Evolutionary conservation across 345 rosid genomes (phyloP).

Genomic region (Citrus glauca): DNA sequence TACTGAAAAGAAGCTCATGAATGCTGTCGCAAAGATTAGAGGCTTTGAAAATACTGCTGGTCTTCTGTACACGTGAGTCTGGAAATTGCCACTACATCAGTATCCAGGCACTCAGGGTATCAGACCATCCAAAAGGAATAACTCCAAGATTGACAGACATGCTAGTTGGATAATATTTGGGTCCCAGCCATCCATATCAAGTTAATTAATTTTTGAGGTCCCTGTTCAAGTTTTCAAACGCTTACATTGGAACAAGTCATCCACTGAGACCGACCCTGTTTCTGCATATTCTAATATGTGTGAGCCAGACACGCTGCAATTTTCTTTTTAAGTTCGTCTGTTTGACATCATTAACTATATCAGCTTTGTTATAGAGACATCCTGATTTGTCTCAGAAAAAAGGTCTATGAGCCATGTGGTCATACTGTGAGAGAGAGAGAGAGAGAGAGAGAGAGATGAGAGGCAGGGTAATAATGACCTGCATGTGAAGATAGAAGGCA

Average conservation of each 20-base stretch:
- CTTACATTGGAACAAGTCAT: background rate
- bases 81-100: constrained; percentile 23
- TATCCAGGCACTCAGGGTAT: background rate
- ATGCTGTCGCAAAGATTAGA: constrained; percentile 83
- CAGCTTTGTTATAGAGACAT: background rate
- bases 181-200: background rate
- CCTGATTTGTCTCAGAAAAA: background rate
- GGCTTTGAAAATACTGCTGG: constrained; percentile 63
- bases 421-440: background rate
- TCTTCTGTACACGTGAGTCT: constrained; percentile 80
- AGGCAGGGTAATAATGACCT: constrained; percentile 38
- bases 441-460: background rate
- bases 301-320: background rate
- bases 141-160: background rate
- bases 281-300: background rate
- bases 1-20: constrained; percentile 96
- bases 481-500: constrained; percentile 87
- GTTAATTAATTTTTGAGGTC: background rate
- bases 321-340: background rate
- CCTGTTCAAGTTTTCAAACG: background rate
- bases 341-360: background rate
- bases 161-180: constrained; percentile 1
- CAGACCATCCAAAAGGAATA: background rate
- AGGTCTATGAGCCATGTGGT: constrained; percentile 1
- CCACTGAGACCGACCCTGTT: background rate